Evolutionary conservation across 352 stramenopile species (phyloP), one percentile per base, ranked within the genome.

Genomic region (Discostella stelligera): DNA sequence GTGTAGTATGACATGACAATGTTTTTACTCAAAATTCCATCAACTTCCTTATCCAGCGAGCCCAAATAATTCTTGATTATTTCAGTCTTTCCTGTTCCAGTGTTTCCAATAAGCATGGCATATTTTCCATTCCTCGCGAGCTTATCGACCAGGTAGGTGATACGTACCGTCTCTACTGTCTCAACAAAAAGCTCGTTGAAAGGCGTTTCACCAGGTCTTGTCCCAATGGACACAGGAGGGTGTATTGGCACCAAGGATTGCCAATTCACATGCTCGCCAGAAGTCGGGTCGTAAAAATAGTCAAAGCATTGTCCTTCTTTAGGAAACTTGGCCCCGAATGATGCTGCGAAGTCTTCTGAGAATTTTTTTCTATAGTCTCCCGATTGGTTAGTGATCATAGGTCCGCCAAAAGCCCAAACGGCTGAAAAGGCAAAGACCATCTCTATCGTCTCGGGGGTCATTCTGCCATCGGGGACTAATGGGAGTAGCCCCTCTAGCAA

Each of bases 1-100:
- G 94, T 98, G 85, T 97, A 98, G 85, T 98, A 98, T 71, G 96
- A 98, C 96, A 98, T 98, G 83, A 98, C 97, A 83, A 98, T 98
- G 72, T 93, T 98, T 60, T 95, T 97, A 81, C 94, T 97, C 30
- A 98, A 84, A 89, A 98, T 97, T 60, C 97, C 94, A 55, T 98
- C 96, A 54, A 95, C 90, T 0, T 95, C 91, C 72, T 94, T 94
- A 73, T 95, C 90, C 56, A 95, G 71, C 48, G 79, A 83, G 23
- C 56, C 94, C 50, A 73, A 82, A 77, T 98, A 98, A 60, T 98
- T 97, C 79, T 98, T 97, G 52, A 98, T 92, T 56, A 98, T 98
- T 30, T 95, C 96, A 18, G 96, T 98, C 79, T 98, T 98, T 16
- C 96, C 96, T n/a, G 95, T 98, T 13, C 96, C 96, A 46, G 95